phyloP scores from a whole-genome alignment of 1,284 basidiomycete species.

The Leccinum pachyderme region DNA sequence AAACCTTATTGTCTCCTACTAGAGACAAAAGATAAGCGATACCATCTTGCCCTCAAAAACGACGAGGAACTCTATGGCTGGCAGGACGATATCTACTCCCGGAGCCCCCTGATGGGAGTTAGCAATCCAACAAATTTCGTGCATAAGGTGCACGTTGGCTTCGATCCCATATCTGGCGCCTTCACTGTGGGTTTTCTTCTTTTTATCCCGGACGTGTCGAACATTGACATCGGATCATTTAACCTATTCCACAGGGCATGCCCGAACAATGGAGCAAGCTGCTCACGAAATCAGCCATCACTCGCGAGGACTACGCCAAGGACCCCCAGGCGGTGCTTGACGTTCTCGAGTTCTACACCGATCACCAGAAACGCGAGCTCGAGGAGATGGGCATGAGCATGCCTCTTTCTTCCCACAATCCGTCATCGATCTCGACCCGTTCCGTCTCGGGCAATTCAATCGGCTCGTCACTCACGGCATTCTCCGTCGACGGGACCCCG shows the following conservation, averaged over 20 bases:
- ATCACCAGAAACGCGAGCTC: constrained; percentile 88
- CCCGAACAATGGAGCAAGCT: constrained; percentile 97
- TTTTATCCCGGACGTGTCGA: not conserved
- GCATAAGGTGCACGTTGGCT: constrained; percentile 97
- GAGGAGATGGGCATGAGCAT: constrained; percentile 61
- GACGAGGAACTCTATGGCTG: constrained; percentile 97
- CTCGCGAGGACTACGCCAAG: constrained; percentile 94
- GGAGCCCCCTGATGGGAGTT: constrained; percentile 91
- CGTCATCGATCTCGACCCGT: constrained; percentile 18
- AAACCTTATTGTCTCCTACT: constrained; percentile 90
- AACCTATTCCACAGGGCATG: constrained; percentile 61
- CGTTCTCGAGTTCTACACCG: constrained; percentile 97
- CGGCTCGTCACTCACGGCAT: constrained; percentile 27
- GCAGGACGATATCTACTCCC: constrained; percentile 94
- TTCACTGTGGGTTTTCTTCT: constrained; percentile 67
- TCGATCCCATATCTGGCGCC: constrained; percentile 90
- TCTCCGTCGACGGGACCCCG: constrained; percentile 39
- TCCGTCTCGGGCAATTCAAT: constrained; percentile 26
- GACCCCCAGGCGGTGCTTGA: constrained; percentile 97
- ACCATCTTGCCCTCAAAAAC: constrained; percentile 81
- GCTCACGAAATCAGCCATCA: constrained; percentile 95
- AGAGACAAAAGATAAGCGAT: constrained; percentile 80
- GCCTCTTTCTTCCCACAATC: constrained; percentile 3
- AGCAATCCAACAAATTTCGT: constrained; percentile 96
- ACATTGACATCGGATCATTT: constrained; percentile 4